Percentiles rank a stretch among this genome's conserved stretches.
Conservation (phyloP, 2,329 filamentous ascomycete species). For the Xylaria sp. region DNA sequence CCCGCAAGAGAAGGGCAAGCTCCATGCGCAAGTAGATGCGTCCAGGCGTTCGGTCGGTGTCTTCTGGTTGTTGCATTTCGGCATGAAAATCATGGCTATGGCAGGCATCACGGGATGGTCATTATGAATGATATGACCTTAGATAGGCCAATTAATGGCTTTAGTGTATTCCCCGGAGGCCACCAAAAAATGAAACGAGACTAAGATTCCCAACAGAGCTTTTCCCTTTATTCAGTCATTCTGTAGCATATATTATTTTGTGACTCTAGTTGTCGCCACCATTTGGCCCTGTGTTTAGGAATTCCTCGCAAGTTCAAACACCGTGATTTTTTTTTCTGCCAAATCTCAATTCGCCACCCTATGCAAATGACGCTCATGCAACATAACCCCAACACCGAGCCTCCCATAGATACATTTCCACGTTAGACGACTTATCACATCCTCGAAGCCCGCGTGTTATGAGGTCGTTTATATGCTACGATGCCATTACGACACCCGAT, state of each 20-base stretch:
- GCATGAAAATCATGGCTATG: constrained; percentile 49
- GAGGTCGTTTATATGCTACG: constrained; percentile 33
- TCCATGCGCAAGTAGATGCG: constrained; percentile 87
- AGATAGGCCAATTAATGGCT: constrained; percentile 48
- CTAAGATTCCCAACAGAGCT: constrained; percentile 44
- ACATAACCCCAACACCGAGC: constrained; percentile 6
- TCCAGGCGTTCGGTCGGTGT: constrained; percentile 53
- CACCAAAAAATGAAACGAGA: constrained; percentile 47
- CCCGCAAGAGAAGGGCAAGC: constrained; percentile 96
- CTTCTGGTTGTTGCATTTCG: constrained; percentile 54
- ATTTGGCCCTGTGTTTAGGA: background rate
- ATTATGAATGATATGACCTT: constrained; percentile 41
- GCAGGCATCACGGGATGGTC: constrained; percentile 43
- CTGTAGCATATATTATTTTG: constrained; percentile 5
- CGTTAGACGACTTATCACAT: constrained; percentile 20
- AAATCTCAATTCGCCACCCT: constrained; percentile 17
- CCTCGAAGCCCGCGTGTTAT: constrained; percentile 21
- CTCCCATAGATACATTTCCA: constrained; percentile 21
- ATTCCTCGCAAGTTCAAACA: background rate
- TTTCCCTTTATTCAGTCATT: background rate
- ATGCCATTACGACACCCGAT: constrained; percentile 16
- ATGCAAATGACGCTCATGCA: constrained; percentile 27
- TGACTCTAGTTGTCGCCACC: background rate
- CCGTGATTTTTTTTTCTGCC: constrained; percentile 14
- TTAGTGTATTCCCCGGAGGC: constrained; percentile 46